These are phyloP conservation scores for Powellomyces hirtus DNA, from an alignment of 192 early-diverging fungal species.

Conservation along the genomic window DNA sequence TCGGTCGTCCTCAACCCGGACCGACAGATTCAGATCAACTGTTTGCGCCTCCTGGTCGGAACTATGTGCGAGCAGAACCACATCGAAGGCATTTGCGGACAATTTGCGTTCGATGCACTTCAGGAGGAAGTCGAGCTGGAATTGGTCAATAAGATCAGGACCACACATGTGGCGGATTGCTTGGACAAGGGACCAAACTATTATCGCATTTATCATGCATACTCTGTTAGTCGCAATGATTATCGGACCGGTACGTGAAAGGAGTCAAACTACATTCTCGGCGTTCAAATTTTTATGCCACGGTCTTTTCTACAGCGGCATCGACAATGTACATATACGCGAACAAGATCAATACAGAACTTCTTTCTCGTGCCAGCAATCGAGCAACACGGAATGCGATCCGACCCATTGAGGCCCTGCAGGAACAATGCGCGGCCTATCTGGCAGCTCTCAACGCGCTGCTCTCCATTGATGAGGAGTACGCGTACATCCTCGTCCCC, in stretches of 20 bases:
- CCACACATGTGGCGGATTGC: slow-evolving; percentile 4
- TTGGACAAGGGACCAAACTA: slow-evolving; percentile 28
- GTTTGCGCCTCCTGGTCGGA: slow-evolving; percentile 28
- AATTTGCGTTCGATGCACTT: slow-evolving; percentile 29
- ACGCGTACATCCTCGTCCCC: slow-evolving; percentile 26
- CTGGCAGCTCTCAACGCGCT: slow-evolving; percentile 39
- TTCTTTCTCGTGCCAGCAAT: not conserved
- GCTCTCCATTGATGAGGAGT: slow-evolving; percentile 24
- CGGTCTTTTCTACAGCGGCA: slow-evolving; percentile 27
- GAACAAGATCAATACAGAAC: slow-evolving; percentile 7
- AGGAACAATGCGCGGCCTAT: slow-evolving; percentile 34
- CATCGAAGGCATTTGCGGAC: slow-evolving; percentile 26
- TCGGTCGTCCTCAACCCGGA: slow-evolving; percentile 25
- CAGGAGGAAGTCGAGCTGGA: slow-evolving; percentile 38
- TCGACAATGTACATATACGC: slow-evolving; percentile 41
- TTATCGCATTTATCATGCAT: slow-evolving; percentile 36
- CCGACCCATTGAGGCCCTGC: slow-evolving; percentile 10
- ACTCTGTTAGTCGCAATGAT: slow-evolving; percentile 32
- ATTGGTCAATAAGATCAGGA: slow-evolving; percentile 26
- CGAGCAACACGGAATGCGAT: not conserved
- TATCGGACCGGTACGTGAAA: slow-evolving; percentile 33
- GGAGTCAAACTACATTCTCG: too few species aligned
- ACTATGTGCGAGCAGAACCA: slow-evolving; percentile 24
- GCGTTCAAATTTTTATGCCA: too few species aligned
- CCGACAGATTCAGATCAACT: slow-evolving; percentile 17